These are phyloP conservation scores for Vaccinium corymbosum DNA, from an alignment of 148 eudicot species.

Conservation along the genomic window DNA sequence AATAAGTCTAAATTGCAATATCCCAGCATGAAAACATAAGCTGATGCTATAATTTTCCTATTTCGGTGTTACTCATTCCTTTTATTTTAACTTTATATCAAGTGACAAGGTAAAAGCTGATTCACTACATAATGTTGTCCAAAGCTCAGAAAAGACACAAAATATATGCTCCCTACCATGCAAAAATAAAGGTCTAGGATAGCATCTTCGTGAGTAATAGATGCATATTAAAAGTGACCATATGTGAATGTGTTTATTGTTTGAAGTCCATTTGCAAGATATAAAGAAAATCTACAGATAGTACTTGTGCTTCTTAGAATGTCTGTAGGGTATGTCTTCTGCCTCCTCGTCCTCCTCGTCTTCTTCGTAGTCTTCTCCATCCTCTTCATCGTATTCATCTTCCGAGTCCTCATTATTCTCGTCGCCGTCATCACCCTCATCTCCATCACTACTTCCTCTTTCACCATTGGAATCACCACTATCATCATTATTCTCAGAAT, in stretches of 20 bases:
- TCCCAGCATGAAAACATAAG: background rate
- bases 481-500: background rate
- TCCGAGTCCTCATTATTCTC: background rate
- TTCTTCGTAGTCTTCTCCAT: background rate
- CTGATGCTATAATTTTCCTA: background rate
- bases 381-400: background rate
- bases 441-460: background rate
- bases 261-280: background rate
- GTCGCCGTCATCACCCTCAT: background rate
- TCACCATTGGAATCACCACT: background rate
- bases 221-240: background rate
- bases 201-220: background rate
- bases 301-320: slow-evolving; percentile 5
- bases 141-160: background rate
- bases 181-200: no score
- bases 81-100: background rate
- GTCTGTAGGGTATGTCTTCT: background rate
- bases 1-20: background rate
- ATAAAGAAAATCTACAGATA: background rate
- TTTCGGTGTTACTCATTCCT: background rate
- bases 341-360: slow-evolving; percentile 2
- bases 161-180: background rate
- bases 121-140: background rate
- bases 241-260: background rate
- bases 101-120: background rate